Evolutionary conservation across 345 rosid genomes (phyloP).

Genomic region (Pugionium dolabratum): DNA sequence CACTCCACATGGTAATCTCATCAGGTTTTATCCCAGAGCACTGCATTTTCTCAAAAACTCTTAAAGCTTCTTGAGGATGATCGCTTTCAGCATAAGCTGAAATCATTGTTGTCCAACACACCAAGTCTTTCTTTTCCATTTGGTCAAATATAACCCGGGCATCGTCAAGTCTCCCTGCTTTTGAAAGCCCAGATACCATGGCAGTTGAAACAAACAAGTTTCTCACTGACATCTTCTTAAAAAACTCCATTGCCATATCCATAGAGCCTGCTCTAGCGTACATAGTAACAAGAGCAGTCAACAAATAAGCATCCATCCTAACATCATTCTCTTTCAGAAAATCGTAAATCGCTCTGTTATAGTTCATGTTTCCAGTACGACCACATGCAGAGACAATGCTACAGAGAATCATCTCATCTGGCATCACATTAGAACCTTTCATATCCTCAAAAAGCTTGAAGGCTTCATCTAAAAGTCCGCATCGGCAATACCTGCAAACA

Average conservation of each 20-base stretch:
- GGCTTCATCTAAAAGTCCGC: constrained; percentile 50
- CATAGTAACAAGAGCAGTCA: constrained; percentile 51
- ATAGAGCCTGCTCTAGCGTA: constrained; percentile 52
- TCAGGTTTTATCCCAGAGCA: constrained; percentile 47
- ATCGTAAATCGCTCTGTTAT: constrained; percentile 52
- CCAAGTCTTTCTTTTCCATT: constrained; percentile 48
- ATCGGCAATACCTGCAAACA: constrained; percentile 47
- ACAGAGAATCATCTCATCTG: constrained; percentile 58
- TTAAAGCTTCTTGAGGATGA: constrained; percentile 57
- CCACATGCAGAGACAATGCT: constrained; percentile 56
- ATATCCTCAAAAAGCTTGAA: constrained; percentile 70
- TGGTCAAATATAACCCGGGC: constrained; percentile 56
- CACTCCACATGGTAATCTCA: constrained; percentile 54
- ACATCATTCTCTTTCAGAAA: constrained; percentile 46
- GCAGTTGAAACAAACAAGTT: constrained; percentile 50
- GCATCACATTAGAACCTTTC: constrained; percentile 48
- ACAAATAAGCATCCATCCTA: constrained; percentile 46
- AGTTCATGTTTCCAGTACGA: constrained; percentile 45
- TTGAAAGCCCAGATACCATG: constrained; percentile 56
- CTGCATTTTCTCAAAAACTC: constrained; percentile 49
- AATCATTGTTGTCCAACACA: constrained; percentile 77
- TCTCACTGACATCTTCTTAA: constrained; percentile 36
- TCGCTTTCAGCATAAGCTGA: constrained; percentile 71
- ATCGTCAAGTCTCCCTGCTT: constrained; percentile 47
- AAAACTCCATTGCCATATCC: constrained; percentile 49